phyloP scores from a whole-genome alignment of 441 rosid genomes.

The Pelargonium citronellum region DNA sequence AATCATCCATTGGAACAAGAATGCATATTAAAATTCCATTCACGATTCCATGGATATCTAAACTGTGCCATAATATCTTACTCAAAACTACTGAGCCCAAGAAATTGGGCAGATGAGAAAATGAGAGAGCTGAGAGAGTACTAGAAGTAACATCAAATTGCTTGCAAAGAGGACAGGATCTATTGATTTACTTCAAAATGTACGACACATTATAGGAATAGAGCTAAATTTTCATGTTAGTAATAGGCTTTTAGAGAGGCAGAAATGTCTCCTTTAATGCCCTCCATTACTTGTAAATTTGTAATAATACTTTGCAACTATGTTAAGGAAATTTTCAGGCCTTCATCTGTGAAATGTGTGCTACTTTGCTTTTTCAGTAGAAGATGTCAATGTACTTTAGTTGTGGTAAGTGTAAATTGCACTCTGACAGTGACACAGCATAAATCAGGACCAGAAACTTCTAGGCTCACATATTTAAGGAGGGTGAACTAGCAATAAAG shows the following conservation, averaged over 20 bases:
- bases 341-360: background rate
- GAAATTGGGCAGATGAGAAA: background rate
- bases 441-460: background rate
- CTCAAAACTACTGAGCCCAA: too few species aligned
- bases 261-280: background rate
- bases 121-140: background rate
- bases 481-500: background rate
- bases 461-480: background rate
- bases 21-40: background rate
- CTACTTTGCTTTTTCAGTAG: background rate
- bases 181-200: background rate
- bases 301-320: background rate
- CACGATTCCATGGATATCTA: background rate
- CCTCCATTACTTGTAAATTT: background rate
- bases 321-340: background rate
- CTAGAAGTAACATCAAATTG: background rate
- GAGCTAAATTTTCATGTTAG: background rate
- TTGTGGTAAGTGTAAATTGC: background rate
- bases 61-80: background rate
- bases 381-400: background rate
- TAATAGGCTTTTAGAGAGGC: too few species aligned
- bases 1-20: background rate
- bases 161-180: background rate
- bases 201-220: background rate
- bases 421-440: background rate